These are phyloP conservation scores for Pythium dissotocum DNA, from an alignment of 352 stramenopile species.

Conservation along the genomic window DNA sequence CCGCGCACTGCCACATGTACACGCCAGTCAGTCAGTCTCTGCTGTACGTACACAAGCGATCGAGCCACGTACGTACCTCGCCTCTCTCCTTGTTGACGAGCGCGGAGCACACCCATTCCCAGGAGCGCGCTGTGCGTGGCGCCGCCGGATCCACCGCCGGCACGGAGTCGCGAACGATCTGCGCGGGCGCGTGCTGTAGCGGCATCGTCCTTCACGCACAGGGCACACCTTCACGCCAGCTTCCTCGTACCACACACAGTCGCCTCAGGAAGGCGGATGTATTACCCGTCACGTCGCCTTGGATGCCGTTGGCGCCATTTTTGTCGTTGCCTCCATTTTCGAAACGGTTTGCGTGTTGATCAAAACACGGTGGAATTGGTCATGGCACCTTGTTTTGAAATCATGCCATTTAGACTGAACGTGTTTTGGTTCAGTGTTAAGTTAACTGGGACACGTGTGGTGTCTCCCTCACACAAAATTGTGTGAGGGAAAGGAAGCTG, in stretches of 20 bases:
- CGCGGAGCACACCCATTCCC: conserved; percentile 69
- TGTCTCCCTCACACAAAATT: not conserved
- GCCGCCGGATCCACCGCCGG: conserved; percentile 56
- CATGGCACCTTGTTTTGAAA: not conserved
- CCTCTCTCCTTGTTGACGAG: conserved; percentile 64
- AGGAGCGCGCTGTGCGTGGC: conserved; percentile 47
- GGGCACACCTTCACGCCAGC: not conserved
- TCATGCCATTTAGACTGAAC: not conserved
- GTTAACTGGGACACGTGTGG: conserved; percentile 5
- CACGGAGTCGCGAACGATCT: conserved; percentile 59
- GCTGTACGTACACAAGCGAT: not conserved
- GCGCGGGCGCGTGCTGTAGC: conserved; percentile 24
- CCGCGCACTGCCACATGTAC: conserved; percentile 30
- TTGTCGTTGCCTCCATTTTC: conserved; percentile 1
- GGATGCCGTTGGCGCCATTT: conserved; percentile 12
- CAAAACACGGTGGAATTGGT: not conserved
- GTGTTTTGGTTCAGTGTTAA: not conserved
- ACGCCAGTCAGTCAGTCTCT: not conserved
- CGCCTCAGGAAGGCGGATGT: not conserved
- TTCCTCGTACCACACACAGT: not conserved
- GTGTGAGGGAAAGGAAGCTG: not conserved
- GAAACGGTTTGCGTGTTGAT: conserved; percentile 8
- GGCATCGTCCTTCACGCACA: conserved; percentile 12
- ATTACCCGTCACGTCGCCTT: not conserved
- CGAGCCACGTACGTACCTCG: conserved; percentile 26